phyloP scores from a whole-genome alignment of 176 grass and related monocot species.

The Secale cereale region DNA sequence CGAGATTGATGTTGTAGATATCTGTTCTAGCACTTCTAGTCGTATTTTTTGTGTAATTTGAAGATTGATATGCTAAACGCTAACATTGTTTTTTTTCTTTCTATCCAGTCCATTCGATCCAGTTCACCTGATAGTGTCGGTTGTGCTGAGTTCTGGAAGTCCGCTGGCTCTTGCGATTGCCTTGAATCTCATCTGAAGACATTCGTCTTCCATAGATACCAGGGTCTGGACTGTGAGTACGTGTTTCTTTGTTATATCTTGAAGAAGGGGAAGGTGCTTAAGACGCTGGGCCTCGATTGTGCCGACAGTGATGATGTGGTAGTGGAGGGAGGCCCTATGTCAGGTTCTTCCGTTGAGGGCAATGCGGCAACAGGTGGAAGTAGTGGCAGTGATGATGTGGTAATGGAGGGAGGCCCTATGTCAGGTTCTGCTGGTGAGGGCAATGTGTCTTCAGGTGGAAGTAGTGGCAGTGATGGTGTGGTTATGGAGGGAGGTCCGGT shows the following conservation, averaged over 20 bases:
- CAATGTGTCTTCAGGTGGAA: background rate
- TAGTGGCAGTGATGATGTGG: background rate
- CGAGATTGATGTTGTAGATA: background rate
- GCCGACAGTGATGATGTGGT: background rate
- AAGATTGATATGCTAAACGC: background rate
- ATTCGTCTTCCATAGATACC: background rate
- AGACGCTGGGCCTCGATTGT: background rate
- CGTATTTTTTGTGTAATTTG: background rate
- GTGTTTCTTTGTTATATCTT: background rate
- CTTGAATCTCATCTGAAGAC: slow-evolving; percentile 26
- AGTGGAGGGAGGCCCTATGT: too few relatives aligned
- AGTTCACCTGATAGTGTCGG: background rate
- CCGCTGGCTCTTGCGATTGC: background rate
- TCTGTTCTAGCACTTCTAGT: background rate
- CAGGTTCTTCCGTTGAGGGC: background rate
- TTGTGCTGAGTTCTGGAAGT: slow-evolving; percentile 2
- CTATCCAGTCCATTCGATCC: background rate
- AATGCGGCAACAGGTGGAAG: background rate
- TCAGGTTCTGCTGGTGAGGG: background rate
- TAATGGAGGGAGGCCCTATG: background rate
- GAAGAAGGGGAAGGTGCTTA: background rate
- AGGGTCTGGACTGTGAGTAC: background rate
- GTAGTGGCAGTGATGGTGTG: background rate
- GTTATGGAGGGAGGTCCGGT: background rate
- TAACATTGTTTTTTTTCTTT: background rate